Conservation (phyloP, 2,329 filamentous ascomycete genomes). For the Mycocentrospora acerina region DNA sequence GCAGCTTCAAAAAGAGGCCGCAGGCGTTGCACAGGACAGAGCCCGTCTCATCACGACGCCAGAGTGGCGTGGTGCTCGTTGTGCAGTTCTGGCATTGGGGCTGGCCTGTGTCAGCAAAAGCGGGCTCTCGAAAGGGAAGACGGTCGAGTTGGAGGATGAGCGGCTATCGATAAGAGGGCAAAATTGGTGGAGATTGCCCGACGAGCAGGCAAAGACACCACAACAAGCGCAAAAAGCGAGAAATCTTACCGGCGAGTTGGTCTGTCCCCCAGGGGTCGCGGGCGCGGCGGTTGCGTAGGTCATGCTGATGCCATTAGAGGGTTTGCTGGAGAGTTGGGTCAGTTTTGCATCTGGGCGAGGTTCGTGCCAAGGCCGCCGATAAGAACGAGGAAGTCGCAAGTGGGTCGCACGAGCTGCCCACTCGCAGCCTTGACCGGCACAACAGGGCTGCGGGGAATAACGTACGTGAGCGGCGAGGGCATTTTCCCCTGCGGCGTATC, state of each 20-base stretch:
- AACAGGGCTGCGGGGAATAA: conserved; percentile 3
- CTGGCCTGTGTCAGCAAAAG: conserved; percentile 54
- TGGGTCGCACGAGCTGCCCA: too few relatives aligned
- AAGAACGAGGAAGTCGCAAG: background rate
- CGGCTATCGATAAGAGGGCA: conserved; percentile 44
- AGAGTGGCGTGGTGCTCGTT: conserved; percentile 93
- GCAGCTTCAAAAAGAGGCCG: conserved; percentile 94
- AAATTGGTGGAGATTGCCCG: conserved; percentile 20
- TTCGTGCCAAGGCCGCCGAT: too few relatives aligned
- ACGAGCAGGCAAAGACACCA: conserved; percentile 43
- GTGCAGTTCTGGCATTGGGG: conserved; percentile 95
- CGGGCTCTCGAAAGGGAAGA: conserved; percentile 7
- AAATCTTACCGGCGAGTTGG: conserved; percentile 58
- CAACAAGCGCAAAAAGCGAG: conserved; percentile 10
- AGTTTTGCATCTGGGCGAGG: conserved; percentile 8
- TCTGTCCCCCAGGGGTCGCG: conserved; percentile 65
- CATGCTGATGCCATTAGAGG: conserved; percentile 55
- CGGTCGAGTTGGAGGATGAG: conserved; percentile 7
- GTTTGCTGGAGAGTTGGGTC: conserved; percentile 33
- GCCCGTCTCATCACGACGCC: conserved; percentile 94
- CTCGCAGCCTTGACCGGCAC: too few relatives aligned
- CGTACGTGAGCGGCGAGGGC: conserved; percentile 35
- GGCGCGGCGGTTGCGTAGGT: conserved; percentile 65
- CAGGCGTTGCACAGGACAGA: conserved; percentile 98
- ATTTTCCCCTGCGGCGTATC: conserved; percentile 28